Evolutionary conservation across 1,284 basidiomycete genomes (phyloP).

Genomic region (Puccinia novopanici): DNA sequence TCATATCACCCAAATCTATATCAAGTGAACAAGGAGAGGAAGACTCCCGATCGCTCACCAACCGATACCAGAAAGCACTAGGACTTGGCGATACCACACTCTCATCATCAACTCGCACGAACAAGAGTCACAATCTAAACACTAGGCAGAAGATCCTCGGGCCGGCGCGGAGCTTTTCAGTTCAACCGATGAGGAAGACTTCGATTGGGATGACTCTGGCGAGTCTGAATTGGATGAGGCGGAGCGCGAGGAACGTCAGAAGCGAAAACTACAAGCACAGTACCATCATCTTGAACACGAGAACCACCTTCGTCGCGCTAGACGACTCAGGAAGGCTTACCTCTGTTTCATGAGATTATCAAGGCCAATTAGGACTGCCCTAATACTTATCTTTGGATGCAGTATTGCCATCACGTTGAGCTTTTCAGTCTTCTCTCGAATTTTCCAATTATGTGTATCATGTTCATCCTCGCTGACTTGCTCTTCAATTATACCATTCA

Average conservation of each 20-base stretch:
- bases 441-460: not conserved
- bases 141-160: slow-evolving; percentile 26
- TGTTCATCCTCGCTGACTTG: not conserved
- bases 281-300: slow-evolving; percentile 30
- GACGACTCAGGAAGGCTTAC: slow-evolving; percentile 43
- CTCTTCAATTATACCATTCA: too few species aligned
- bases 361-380: slow-evolving; percentile 1
- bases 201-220: slow-evolving; percentile 46
- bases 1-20: not conserved
- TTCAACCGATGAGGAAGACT: slow-evolving; percentile 29
- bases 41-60: slow-evolving; percentile 23
- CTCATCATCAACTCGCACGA: slow-evolving; percentile 12
- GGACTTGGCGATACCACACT: not conserved
- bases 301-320: slow-evolving; percentile 38
- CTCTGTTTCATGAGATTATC: slow-evolving; percentile 38
- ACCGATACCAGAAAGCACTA: slow-evolving; percentile 29
- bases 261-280: slow-evolving; percentile 13
- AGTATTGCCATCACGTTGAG: slow-evolving; percentile 39
- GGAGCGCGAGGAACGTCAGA: slow-evolving; percentile 19
- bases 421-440: not conserved
- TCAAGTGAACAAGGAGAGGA: not conserved
- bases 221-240: slow-evolving; percentile 44
- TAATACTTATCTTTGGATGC: slow-evolving; percentile 26
- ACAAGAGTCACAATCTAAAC: not conserved
- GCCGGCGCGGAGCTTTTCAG: slow-evolving; percentile 10